These are phyloP conservation scores for Puccinia triticina DNA, from an alignment of 1,284 basidiomycete genomes.

Conservation along the genomic window DNA sequence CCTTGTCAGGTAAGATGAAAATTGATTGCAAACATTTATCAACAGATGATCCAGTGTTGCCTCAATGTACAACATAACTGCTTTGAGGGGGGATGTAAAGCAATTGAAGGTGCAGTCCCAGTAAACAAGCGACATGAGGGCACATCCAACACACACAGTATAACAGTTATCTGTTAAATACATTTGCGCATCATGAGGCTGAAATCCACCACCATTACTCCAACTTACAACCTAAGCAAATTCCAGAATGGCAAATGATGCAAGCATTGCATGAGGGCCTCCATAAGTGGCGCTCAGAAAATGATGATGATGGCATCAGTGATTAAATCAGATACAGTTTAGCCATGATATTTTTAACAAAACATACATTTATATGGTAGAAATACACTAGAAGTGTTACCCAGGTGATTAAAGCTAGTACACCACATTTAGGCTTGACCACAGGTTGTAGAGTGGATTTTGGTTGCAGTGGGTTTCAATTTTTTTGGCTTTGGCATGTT, in stretches of 20 bases:
- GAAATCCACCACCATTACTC: not conserved
- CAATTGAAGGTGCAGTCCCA: not conserved
- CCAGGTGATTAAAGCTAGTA: too few relatives aligned
- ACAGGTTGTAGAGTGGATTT: too few relatives aligned
- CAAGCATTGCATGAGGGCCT: not conserved
- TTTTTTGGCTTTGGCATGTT: too few relatives aligned
- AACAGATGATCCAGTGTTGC: not conserved
- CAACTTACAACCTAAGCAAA: too few relatives aligned
- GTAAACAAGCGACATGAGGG: not conserved
- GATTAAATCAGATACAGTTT: too few relatives aligned
- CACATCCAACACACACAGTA: not conserved
- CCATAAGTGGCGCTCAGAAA: not conserved
- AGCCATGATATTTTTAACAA: too few relatives aligned
- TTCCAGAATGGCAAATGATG: not conserved
- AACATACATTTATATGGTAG: too few relatives aligned
- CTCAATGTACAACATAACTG: conserved; percentile 23
- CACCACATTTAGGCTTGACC: too few relatives aligned
- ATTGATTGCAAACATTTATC: too few relatives aligned
- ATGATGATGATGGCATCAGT: not conserved
- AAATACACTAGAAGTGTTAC: too few relatives aligned
- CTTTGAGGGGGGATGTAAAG: not conserved
- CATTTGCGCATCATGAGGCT: not conserved
- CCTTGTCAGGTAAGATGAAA: too few relatives aligned
- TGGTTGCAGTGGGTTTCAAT: too few relatives aligned
- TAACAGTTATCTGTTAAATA: conserved; percentile 23